Percentiles rank a stretch among this genome's conserved stretches.
Conservation (phyloP, 2,329 filamentous ascomycete species). For the Hypomyces perniciosus region DNA sequence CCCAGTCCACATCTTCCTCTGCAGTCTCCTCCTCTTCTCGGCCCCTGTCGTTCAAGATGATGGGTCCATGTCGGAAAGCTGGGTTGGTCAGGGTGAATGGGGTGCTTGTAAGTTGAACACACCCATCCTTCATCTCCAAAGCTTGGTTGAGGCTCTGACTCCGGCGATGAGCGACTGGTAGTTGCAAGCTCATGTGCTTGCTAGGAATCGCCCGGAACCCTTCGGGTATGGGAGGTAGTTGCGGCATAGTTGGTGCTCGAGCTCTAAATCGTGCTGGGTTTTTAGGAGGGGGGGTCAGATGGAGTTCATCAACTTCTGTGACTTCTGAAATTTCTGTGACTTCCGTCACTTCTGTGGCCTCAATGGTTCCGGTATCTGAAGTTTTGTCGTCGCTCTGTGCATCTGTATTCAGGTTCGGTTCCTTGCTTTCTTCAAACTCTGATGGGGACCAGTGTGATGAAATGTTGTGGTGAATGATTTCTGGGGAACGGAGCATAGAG, state of each 20-base stretch:
- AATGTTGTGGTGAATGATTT: conserved; percentile 7
- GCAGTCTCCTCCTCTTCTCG: conserved; percentile 26
- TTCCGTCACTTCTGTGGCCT: background rate
- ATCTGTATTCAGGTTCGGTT: too few species aligned
- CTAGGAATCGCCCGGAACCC: conserved; percentile 12
- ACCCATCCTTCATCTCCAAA: conserved; percentile 34
- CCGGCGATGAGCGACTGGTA: conserved; percentile 6
- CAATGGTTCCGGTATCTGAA: background rate
- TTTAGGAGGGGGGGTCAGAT: conserved; percentile 15
- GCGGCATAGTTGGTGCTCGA: conserved; percentile 7
- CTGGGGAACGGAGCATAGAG: conserved; percentile 4
- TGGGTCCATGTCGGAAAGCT: conserved; percentile 48
- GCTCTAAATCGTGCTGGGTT: conserved; percentile 17
- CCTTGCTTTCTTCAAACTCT: conserved; percentile 1
- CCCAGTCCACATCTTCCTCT: conserved; percentile 54
- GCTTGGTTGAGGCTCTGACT: conserved; percentile 19
- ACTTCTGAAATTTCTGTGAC: background rate
- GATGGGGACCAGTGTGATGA: conserved; percentile 6
- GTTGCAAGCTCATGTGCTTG: conserved; percentile 4
- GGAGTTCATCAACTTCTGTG: background rate
- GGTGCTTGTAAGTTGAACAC: conserved; percentile 43
- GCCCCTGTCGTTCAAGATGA: conserved; percentile 42
- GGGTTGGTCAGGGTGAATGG: conserved; percentile 45
- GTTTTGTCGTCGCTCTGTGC: background rate
- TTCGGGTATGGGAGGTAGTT: conserved; percentile 23